These are phyloP conservation scores for Proliferodiscus dingleyae DNA, from an alignment of 2,329 filamentous ascomycete genomes.

Conservation along the genomic window DNA sequence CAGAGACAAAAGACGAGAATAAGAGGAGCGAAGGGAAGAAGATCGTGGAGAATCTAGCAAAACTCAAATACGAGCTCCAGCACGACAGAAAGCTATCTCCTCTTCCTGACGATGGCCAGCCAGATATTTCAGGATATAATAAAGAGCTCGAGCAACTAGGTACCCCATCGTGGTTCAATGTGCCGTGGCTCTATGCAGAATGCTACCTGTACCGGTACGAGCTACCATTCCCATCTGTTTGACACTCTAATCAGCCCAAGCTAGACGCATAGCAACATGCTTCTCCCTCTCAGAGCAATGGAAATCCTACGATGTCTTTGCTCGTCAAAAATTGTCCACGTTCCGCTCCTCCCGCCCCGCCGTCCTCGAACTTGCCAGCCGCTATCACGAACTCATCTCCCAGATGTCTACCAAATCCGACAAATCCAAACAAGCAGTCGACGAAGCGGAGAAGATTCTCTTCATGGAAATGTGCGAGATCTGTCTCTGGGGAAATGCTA, in stretches of 20 bases:
- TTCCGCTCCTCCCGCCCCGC: conserved; percentile 89
- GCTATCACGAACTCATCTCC: conserved; percentile 68
- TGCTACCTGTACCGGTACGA: conserved; percentile 79
- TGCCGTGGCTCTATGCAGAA: conserved; percentile 86
- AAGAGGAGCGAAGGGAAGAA: conserved; percentile 77
- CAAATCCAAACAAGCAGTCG: conserved; percentile 27
- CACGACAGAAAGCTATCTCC: conserved; percentile 73
- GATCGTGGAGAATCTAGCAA: conserved; percentile 73
- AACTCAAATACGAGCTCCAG: conserved; percentile 90
- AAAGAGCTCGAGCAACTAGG: conserved; percentile 72
- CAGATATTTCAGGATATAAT: conserved; percentile 75
- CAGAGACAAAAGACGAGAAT: conserved; percentile 48
- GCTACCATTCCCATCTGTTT: not conserved
- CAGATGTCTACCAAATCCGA: conserved; percentile 53
- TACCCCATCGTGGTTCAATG: conserved; percentile 73
- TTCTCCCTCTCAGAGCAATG: conserved; percentile 77
- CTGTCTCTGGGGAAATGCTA: conserved; percentile 95
- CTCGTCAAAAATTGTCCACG: conserved; percentile 82
- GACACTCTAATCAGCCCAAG: conserved; percentile 27
- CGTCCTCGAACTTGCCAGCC: conserved; percentile 73
- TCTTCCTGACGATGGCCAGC: conserved; percentile 29
- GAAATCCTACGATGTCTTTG: conserved; percentile 87
- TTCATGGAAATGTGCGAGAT: conserved; percentile 95
- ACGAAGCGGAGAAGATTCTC: conserved; percentile 68
- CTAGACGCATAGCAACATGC: conserved; percentile 70